These are phyloP conservation scores for Pyrenophora tritici-repentis DNA, from an alignment of 2,329 filamentous ascomycete species.

Conservation along the genomic window DNA sequence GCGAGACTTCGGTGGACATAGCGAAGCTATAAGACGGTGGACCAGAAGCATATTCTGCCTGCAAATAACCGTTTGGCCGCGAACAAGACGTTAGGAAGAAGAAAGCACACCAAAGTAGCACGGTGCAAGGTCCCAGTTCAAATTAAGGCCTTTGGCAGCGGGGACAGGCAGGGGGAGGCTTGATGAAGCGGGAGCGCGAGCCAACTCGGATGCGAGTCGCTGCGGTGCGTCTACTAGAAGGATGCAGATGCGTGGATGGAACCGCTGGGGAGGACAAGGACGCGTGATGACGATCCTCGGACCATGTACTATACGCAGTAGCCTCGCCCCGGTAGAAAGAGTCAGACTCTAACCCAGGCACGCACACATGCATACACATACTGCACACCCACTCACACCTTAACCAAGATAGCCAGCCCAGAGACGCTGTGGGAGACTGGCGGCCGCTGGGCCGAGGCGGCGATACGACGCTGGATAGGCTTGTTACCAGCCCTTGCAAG, in stretches of 20 bases:
- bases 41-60: slow-evolving; percentile 44
- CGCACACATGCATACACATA: too few species aligned
- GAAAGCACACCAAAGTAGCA: slow-evolving; percentile 30
- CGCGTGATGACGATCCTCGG: slow-evolving; percentile 42
- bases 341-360: too few species aligned
- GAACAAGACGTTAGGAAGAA: slow-evolving; percentile 30
- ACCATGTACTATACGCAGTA: slow-evolving; percentile 26
- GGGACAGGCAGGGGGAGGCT: slow-evolving; percentile 35
- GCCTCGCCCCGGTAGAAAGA: slow-evolving; percentile 2
- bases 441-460: slow-evolving; percentile 16
- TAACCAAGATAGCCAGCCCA: too few species aligned
- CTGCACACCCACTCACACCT: too few species aligned
- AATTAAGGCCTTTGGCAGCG: slow-evolving; percentile 48
- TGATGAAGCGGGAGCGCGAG: slow-evolving; percentile 40
- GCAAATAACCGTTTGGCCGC: slow-evolving; percentile 17
- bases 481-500: not conserved
- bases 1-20: slow-evolving; percentile 41
- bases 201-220: slow-evolving; percentile 37
- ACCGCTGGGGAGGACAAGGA: slow-evolving; percentile 17
- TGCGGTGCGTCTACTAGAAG: slow-evolving; percentile 18
- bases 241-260: slow-evolving; percentile 9
- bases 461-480: not conserved
- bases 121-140: slow-evolving; percentile 42
- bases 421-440: not conserved
- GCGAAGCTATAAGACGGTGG: slow-evolving; percentile 24